Evolutionary conservation across 2,329 filamentous ascomycete genomes (phyloP), one percentile per base, ranked within the genome.

Genomic region (Zalaria sp.): DNA sequence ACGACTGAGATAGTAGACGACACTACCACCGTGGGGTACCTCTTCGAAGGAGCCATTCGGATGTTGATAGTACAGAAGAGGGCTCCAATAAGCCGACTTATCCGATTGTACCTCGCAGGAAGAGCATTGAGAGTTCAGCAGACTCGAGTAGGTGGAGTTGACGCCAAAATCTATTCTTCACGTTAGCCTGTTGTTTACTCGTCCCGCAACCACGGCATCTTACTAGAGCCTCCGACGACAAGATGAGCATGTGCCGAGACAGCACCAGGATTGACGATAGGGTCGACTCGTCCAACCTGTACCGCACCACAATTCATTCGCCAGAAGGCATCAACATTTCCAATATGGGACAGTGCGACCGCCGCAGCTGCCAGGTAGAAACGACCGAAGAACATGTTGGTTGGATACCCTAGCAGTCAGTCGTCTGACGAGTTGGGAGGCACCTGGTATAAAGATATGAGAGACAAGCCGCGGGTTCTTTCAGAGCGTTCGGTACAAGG

Each of bases 41-140:
- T 54, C 49, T 37, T 61, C 55, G 43, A 59, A 57, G 9, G 51
- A 52, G 27, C 56, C 57, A 43, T 61, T 61, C 0, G 51, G 46
- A 35, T 58, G 52, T 25, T 49, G 42, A 42, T 59, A 62, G 50
- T 60, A 62, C 2, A 62, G 48, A 5, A 50, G 51, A 3, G 59
- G 59, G 3, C 57, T 56, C 58, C 59, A 61, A 47, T 62, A 62
- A 3, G 57, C 57, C 8, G 57, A 60, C 44, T 58, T 58, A 45
- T 62, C 58, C 9, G 48, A 51, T 6, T 45, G 44, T 35, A 60
- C 50, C 39, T 60, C 54, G 49, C 59, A 62, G 53, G 42, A 46
- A 10, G 48, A 51, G 37, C 51, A 53, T 29, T 45, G 37, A 4
- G 51, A 51, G 37, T 46, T 47, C 27, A 42, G 25, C n/a, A 53